Evolutionary conservation across 148 eudicot species (phyloP), one percentile per base, ranked within the genome.

Genomic region (Persicaria tinctoria): DNA sequence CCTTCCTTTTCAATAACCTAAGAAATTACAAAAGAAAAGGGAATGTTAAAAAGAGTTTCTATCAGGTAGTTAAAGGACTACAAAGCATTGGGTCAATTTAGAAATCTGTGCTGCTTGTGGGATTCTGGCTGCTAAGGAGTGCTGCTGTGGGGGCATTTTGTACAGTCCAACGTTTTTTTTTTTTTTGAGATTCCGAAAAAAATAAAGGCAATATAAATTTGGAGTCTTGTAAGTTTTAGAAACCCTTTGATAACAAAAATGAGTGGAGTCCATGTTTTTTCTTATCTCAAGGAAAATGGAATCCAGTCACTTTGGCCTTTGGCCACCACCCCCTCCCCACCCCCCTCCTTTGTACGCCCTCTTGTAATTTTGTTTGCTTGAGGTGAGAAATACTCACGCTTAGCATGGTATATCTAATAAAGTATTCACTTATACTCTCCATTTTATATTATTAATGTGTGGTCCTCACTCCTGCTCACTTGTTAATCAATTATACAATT

Each of bases 221-320:
- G 70, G 70, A 66, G 70, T 44, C 48, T 66, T 66, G 17, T 66
- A 41, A 66, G 70, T 14, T 66, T 20, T 66, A 41, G 11, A n/a
- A 66, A 13, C 70, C 46, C 13, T 66, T 66, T 66, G 70, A 66
- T 47, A 66, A 41, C 45, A 66, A 41, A 14, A 13, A 5, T 12
- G 17, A 41, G 48, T 66, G 70, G 70, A 38, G 70, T 66, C 48
- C 70, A 66, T 66, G 18, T 66, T 66, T 66, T 66, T 41, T 66
- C 70, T 66, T 66, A 66, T 41, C 70, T 66, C 70, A 66, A 66
- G 48, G 44, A 47, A 66, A 66, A 41, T 66, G 70, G 70, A 66
- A 44, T 66, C 48, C 70, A 41, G 14, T 17, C 70, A 66, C 70
- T 66, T 38, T 41, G 45, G 69, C 12, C 46, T 27, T 63, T 63